These are phyloP conservation scores for Mucor indicus DNA, from an alignment of 371 early-diverging fungal genomes.

Conservation along the genomic window DNA sequence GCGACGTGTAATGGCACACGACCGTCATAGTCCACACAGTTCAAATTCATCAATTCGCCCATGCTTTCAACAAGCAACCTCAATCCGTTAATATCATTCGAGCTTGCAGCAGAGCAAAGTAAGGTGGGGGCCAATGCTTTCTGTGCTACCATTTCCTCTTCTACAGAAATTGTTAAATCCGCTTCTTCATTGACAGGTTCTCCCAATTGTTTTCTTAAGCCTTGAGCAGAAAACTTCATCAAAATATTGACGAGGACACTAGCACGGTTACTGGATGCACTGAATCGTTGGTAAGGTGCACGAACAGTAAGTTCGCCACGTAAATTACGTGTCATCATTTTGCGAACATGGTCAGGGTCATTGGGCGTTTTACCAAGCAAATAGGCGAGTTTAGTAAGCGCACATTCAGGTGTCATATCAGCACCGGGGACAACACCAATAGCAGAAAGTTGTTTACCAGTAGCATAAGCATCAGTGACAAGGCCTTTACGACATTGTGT, in stretches of 20 bases:
- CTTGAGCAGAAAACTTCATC: conserved; percentile 26
- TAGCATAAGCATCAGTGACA: conserved; percentile 90
- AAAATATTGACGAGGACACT: conserved; percentile 52
- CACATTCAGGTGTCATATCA: conserved; percentile 98
- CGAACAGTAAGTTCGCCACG: conserved; percentile 92
- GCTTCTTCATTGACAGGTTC: neutral
- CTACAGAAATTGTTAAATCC: conserved; percentile 30
- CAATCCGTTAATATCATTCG: conserved; percentile 81
- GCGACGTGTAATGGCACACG: conserved; percentile 88
- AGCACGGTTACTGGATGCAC: conserved; percentile 48
- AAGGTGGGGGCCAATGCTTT: conserved; percentile 79
- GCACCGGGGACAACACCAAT: conserved; percentile 92
- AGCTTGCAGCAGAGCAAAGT: conserved; percentile 85
- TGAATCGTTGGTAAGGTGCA: conserved; percentile 58
- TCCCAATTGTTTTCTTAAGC: conserved; percentile 15
- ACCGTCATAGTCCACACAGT: conserved; percentile 87
- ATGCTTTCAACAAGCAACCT: conserved; percentile 61
- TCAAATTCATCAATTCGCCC: conserved; percentile 56
- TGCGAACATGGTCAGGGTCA: conserved; percentile 68
- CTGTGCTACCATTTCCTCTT: conserved; percentile 72
- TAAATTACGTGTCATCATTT: conserved; percentile 76
- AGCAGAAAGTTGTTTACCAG: conserved; percentile 79
- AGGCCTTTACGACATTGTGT: conserved; percentile 88
- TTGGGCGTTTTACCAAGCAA: conserved; percentile 69
- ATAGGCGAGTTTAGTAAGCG: conserved; percentile 92